A percentile compares a stretch with the other conserved stretches of the same genome.
phyloP scores from a whole-genome alignment of 768 basidiomycete genomes.

The Tricholoma matsutake region DNA sequence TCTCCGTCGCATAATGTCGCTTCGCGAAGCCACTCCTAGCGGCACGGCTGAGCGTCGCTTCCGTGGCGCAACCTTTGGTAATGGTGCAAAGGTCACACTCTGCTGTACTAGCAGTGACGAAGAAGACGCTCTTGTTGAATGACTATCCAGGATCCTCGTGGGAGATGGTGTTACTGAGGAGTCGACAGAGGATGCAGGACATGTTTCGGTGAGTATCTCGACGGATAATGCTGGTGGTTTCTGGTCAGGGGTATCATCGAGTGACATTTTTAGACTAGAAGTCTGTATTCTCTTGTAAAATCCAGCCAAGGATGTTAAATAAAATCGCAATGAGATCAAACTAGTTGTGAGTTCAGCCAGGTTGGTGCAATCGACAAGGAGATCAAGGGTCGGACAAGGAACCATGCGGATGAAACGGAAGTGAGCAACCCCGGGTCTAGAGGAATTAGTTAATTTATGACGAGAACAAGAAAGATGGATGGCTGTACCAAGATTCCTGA shows the following conservation, averaged over 20 bases:
- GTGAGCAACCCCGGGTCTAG: neutral
- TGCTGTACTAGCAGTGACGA: constrained; percentile 31
- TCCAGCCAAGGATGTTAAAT: neutral
- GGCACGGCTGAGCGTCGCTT: constrained; percentile 48
- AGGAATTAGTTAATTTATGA: neutral
- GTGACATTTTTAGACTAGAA: neutral
- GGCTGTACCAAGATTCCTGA: neutral
- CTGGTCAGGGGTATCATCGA: neutral
- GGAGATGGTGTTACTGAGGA: constrained; percentile 9
- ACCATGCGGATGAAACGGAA: neutral
- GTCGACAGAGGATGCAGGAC: neutral
- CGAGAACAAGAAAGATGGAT: neutral
- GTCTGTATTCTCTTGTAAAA: neutral
- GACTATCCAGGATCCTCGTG: constrained; percentile 44
- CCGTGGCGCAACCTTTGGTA: constrained; percentile 50
- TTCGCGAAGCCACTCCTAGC: constrained; percentile 52
- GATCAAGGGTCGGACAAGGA: neutral
- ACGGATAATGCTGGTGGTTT: constrained; percentile 1
- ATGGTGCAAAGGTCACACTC: constrained; percentile 56
- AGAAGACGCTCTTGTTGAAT: constrained; percentile 37
- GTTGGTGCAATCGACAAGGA: neutral
- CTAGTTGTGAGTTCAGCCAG: neutral
- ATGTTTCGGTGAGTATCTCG: neutral
- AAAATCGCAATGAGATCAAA: neutral
- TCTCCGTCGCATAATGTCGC: constrained; percentile 37